These are phyloP conservation scores for Corchorus olitorius DNA, from an alignment of 345 rosid genomes.

Conservation along the genomic window DNA sequence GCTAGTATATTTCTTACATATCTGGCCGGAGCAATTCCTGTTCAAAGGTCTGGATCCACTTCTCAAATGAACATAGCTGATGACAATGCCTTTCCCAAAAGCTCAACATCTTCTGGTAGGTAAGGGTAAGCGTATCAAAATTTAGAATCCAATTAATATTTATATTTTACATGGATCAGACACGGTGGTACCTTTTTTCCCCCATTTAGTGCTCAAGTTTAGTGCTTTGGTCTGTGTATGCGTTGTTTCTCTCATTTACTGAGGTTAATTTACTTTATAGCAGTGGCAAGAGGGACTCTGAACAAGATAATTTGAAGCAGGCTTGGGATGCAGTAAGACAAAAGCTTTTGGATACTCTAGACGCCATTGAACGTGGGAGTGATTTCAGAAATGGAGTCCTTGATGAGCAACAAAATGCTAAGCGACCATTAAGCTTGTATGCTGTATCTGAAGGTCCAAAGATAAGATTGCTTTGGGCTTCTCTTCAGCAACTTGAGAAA, in stretches of 20 bases:
- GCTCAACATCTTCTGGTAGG: slow-evolving; percentile 79
- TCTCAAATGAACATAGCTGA: slow-evolving; percentile 31
- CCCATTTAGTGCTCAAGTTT: slow-evolving; percentile 7
- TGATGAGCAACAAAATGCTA: slow-evolving; percentile 47
- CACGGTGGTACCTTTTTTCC: background rate
- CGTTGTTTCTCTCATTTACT: slow-evolving; percentile 17
- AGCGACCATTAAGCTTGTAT: slow-evolving; percentile 58
- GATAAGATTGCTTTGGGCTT: slow-evolving; percentile 72
- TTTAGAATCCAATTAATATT: slow-evolving; percentile 14
- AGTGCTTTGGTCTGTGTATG: background rate
- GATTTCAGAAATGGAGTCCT: slow-evolving; percentile 41
- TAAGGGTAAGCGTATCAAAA: slow-evolving; percentile 64
- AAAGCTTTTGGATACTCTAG: slow-evolving; percentile 74
- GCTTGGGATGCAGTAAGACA: slow-evolving; percentile 66
- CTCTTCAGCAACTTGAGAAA: slow-evolving; percentile 67
- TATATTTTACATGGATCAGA: slow-evolving; percentile 3
- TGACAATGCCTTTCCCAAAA: slow-evolving; percentile 34
- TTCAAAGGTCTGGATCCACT: slow-evolving; percentile 39
- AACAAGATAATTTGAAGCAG: slow-evolving; percentile 36
- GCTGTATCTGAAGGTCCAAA: slow-evolving; percentile 75
- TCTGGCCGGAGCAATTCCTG: slow-evolving; percentile 81
- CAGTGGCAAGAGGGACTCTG: slow-evolving; percentile 46
- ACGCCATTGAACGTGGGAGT: slow-evolving; percentile 44
- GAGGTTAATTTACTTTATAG: slow-evolving; percentile 18
- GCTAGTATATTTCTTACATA: slow-evolving; percentile 75